Base-by-base conservation (phyloP, 2,329 filamentous ascomycete genomes). In the Chrysoporthe austroafricana region DNA sequence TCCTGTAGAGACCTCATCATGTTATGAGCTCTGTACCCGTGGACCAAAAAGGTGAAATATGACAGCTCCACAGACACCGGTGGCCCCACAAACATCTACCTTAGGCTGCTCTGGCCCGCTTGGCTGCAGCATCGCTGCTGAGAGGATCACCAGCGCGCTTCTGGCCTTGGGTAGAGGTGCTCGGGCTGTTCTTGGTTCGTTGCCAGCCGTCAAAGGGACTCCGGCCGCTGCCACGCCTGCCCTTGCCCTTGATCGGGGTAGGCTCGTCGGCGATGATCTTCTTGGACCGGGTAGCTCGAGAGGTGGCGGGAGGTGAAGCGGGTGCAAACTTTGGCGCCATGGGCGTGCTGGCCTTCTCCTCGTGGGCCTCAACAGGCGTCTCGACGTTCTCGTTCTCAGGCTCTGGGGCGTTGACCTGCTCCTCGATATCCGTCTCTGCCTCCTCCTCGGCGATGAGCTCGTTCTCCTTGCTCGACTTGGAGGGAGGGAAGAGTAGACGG, bases 161-260 rank as follows among this genome's bases (percentile, higher is more conserved):
- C 69, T 76, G 81, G 69, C 81, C 80, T 69, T 77, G 77, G 43
- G 75, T 72, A 46, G 68, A 65, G 26, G 66, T 62, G n/a, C 76
- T 74, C 72, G 78, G 71, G 77, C 80, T 75, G 72, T 78, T 80
- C 82, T 93, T 93, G 72, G 86, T 87, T 67, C 89, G 87, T 70
- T 82, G 85, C 90, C 90, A 93, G 50, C 83, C 83, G 72, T 91
- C 88, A 73, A 93, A 93, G 2, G 87, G 88, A 72, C 85, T 89
- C 67, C 79, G 80, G 71, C 77, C 74, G 69, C 72, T 68, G 69
- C 80, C 74, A 3, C 63, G 63, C 64, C 44, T 42, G 57, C 73
- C 73, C 68, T 75, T 76, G 68, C 72, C 67, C 71, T 81, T 84
- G 70, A 80, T 73, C 0, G 84, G 81, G 9, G 81, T 81, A 13